phyloP scores from a whole-genome alignment of 2,329 filamentous ascomycete species.

The Bisporella sp. region DNA sequence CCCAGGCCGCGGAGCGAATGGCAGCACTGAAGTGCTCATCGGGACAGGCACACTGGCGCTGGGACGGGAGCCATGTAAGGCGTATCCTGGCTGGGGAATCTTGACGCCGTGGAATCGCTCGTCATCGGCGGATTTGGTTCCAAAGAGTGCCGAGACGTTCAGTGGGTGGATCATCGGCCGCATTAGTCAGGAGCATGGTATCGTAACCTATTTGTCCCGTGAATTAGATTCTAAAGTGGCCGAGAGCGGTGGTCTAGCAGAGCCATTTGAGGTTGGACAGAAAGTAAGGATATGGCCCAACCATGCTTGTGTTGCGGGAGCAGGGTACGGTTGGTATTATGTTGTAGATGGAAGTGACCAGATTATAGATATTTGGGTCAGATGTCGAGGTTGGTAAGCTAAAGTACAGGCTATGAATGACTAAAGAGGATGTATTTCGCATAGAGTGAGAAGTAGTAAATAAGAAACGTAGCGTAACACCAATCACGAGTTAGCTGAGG shows the following conservation, averaged over 20 bases:
- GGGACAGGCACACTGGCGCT: slow-evolving; percentile 64
- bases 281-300: slow-evolving; percentile 70
- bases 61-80: slow-evolving; percentile 65
- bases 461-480: too few relatives aligned
- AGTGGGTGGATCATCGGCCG: slow-evolving; percentile 61
- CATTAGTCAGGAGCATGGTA: slow-evolving; percentile 74
- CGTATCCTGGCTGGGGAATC: slow-evolving; percentile 66
- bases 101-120: slow-evolving; percentile 49
- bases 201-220: slow-evolving; percentile 48
- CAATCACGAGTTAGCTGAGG: too few relatives aligned
- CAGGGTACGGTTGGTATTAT: slow-evolving; percentile 65
- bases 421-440: too few relatives aligned
- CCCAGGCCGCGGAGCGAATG: slow-evolving; percentile 42
- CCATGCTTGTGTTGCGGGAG: slow-evolving; percentile 71
- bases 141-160: slow-evolving; percentile 33
- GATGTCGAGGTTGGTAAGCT: slow-evolving; percentile 62
- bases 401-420: background rate
- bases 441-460: too few relatives aligned
- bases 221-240: slow-evolving; percentile 20
- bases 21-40: slow-evolving; percentile 56
- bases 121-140: slow-evolving; percentile 21
- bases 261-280: slow-evolving; percentile 54
- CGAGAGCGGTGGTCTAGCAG: slow-evolving; percentile 23
- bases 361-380: slow-evolving; percentile 69
- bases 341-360: slow-evolving; percentile 63